A percentile compares a stretch with the other conserved stretches of the same genome.
Evolutionary conservation across 2,329 filamentous ascomycete species (phyloP).

Genomic region (Sclerotinia minor): DNA sequence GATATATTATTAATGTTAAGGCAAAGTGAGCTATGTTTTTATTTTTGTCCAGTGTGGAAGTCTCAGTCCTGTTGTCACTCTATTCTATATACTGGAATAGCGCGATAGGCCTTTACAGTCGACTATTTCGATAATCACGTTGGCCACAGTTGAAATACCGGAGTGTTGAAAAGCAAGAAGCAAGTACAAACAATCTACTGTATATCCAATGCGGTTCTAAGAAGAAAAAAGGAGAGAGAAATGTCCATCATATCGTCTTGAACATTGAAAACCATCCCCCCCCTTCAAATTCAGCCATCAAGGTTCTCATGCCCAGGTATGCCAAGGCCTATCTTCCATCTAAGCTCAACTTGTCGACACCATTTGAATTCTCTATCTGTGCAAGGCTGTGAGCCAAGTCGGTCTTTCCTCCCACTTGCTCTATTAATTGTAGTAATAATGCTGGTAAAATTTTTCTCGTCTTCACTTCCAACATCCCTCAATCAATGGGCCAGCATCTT

Average conservation of each 20-base stretch:
- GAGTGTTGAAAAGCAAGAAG: background rate
- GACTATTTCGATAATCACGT: background rate
- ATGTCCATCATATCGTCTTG: background rate
- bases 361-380: background rate
- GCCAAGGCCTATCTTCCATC: slow-evolving; percentile 1
- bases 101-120: background rate
- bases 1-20: background rate
- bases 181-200: background rate
- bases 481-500: background rate
- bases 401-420: background rate
- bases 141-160: background rate
- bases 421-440: background rate
- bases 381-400: background rate
- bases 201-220: background rate
- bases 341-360: background rate
- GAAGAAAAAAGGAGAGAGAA: background rate
- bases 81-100: background rate
- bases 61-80: background rate
- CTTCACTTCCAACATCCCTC: background rate
- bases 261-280: background rate
- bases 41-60: background rate
- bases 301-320: slow-evolving; percentile 10
- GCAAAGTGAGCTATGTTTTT: background rate
- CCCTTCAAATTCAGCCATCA: background rate
- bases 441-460: background rate